Evolutionary conservation across 208 protist species (phyloP), one percentile per base, ranked within the genome.

Genomic region (Wallacemonas sp.): DNA sequence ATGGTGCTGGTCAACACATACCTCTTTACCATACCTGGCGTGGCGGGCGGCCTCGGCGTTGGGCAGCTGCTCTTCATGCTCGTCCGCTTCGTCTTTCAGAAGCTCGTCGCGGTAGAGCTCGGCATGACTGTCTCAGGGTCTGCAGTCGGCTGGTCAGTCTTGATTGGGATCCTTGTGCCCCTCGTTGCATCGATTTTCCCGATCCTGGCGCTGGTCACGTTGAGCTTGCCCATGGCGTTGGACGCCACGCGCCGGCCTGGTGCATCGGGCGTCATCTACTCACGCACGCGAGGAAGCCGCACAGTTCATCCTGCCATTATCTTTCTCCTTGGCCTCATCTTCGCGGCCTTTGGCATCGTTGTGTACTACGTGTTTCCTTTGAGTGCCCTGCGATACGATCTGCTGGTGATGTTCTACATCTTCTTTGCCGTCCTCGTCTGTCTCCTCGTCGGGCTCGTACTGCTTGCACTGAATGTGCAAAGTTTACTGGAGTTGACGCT

Each of bases 281-380:
- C 69, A 5, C 86, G 98, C 42, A 65, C 78, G 36, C 73, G 91
- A 28, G 41, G 42, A 38, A 66, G 63, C 45, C 31, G 56, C 21
- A 22, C 63, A 19, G 17, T 33, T 9, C 60, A 90, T 19, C 80
- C 61, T 34, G 75, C 70, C 6, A 60, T 65, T 1, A 56, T 91
- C 39, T 62, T 94, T 17, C 45, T 53, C 21, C 65, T 97, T 39
- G 93, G 90, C 24, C 9, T 81, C 0, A 27, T 83, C 2, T 69
- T 94, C 30, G 63, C 79, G 8, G 34, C 82, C 21, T 85, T 94
- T 54, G 92, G 95, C 12, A 86, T 96, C 47, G 66, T 90, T 3
- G 62, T 98, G 11, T 98, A 98, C 77, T 98, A 97, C 65, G 38
- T 98, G 8, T 88, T 99, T 21, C 97, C 97, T 22, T 76, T 93